Evolutionary conservation across 1,139 yeast species (phyloP), one percentile per base, ranked within the genome.

Genomic region (Candida sp.): DNA sequence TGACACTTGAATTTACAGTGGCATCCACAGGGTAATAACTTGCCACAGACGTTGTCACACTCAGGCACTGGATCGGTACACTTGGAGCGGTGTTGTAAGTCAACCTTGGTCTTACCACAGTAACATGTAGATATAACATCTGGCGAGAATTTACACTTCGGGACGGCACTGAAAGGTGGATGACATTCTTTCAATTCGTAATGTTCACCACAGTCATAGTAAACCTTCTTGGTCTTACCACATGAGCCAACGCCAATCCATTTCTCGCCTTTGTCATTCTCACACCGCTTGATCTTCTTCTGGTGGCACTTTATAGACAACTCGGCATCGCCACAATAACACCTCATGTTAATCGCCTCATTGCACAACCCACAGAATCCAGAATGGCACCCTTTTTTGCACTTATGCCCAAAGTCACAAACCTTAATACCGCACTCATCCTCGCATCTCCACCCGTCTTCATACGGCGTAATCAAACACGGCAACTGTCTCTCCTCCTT

Each of bases 41-140:
- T 89, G 6, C 79, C 85, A 67, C 98, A 92, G 0, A 69, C 67
- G 11, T 77, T 64, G 5, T 76, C 84, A 72, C 98, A 92, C 17
- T 85, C 83, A 1, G 96, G 94, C 37, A 90, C 78, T 0, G 91
- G 86, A 58, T 90, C 97, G 1, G 88, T 76, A 67, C 97, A 90
- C 33, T 78, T 71, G 0, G 62, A 60, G 58, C 98, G 76, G 5
- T 58, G 52, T 7, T 58, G 28, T 2, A 60, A 48, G 5, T 60
- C 63, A 8, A 66, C 61, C n/a, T 53, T 51, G 3, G 76, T 78
- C 67, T 59, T 75, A 2, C 97, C 97, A 76, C 98, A 92, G 40
- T 88, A 89, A 67, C 98, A 92, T 0, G 84, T 80, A 26, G 75
- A 81, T 27, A 85, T 67, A 1, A 70, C 60, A 9, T 75, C 71